Evolutionary conservation across 176 grass and related monocot species (phyloP).

Genomic region (Hyparrhenia diplandra): DNA sequence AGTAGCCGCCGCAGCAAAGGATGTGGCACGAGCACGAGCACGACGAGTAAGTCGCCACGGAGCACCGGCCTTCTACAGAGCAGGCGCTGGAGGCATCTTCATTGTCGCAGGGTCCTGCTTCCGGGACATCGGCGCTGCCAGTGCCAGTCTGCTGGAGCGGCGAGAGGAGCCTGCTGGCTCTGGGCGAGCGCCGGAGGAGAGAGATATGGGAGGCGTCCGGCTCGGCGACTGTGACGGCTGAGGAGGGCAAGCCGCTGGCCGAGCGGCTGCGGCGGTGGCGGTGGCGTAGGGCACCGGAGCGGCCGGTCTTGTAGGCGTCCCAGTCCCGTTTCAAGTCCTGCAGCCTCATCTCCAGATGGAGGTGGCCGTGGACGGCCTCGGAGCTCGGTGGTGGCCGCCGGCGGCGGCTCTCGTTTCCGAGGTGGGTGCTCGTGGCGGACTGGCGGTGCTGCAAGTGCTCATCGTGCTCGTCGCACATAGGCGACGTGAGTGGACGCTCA

Average conservation of each 20-base stretch:
- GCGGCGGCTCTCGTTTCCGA: background rate
- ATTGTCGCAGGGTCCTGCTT: background rate
- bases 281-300: background rate
- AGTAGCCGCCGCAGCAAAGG: background rate
- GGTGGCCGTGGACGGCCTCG: background rate
- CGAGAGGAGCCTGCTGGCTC: background rate
- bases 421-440: slow-evolving; percentile 6
- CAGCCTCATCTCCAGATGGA: slow-evolving; percentile 15
- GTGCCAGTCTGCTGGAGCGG: background rate
- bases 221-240: background rate
- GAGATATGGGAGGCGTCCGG: background rate
- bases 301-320: slow-evolving; percentile 19
- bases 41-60: background rate
- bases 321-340: slow-evolving; percentile 9
- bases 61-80: background rate
- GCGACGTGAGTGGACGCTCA: too few species aligned
- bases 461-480: background rate
- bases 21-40: background rate
- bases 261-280: slow-evolving; percentile 26
- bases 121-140: background rate
- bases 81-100: background rate
- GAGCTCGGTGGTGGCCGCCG: background rate
- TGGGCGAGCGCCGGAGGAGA: slow-evolving; percentile 9
- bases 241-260: slow-evolving; percentile 3
- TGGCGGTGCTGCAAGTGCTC: slow-evolving; percentile 19